A percentile compares a stretch with the other conserved stretches of the same genome.
phyloP scores from a whole-genome alignment of 139 green algal species.

The Trebouxia sp. region DNA sequence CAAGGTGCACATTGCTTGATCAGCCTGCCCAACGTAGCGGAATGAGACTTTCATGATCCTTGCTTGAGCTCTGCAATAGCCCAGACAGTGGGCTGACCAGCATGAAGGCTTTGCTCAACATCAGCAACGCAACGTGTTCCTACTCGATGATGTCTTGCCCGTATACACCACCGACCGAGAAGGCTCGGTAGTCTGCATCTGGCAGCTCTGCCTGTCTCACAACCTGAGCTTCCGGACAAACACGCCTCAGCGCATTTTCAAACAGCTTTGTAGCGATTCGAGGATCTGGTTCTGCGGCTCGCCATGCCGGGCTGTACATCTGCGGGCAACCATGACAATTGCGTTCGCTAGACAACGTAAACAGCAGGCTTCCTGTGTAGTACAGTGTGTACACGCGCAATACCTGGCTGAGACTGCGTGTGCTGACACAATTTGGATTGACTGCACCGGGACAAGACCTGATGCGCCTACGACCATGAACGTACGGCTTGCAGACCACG shows the following conservation, averaged over 20 bases:
- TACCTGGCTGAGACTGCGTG: constrained; percentile 45
- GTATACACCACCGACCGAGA: not conserved
- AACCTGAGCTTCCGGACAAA: not conserved
- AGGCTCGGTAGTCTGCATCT: constrained; percentile 23
- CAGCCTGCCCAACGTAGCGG: not conserved
- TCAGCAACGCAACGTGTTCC: too few relatives aligned
- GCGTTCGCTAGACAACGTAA: not conserved
- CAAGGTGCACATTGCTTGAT: not conserved
- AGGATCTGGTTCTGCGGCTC: constrained; percentile 8
- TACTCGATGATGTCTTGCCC: constrained; percentile 16
- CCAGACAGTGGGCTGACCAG: too few relatives aligned
- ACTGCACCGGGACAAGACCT: constrained; percentile 36
- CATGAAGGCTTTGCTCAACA: too few relatives aligned
- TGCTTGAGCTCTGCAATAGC: too few relatives aligned
- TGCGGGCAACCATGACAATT: not conserved
- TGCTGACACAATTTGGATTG: constrained; percentile 72
- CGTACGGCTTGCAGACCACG: too few relatives aligned
- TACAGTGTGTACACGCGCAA: too few relatives aligned
- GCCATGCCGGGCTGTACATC: constrained; percentile 47
- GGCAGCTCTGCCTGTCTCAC: not conserved
- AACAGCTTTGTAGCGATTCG: constrained; percentile 25
- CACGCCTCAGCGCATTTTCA: constrained; percentile 44
- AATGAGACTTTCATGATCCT: not conserved
- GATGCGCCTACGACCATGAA: not conserved
- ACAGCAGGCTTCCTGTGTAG: not conserved